Base-by-base conservation (phyloP, 1,139 yeast genomes). In the Geotrichum reessii region DNA sequence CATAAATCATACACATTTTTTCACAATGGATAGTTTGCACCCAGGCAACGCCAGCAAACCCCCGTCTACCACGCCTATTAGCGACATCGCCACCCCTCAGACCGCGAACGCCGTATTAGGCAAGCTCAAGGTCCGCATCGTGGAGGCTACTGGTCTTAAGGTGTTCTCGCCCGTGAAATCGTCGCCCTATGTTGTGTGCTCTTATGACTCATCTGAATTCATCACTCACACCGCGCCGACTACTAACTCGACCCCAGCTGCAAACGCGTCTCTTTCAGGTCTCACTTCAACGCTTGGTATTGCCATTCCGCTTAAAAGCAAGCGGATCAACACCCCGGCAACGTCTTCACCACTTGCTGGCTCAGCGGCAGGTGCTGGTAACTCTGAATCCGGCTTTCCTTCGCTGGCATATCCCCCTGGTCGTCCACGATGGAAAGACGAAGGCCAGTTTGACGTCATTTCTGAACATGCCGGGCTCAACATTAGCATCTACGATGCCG, bases 131-230 rank as follows among this genome's bases (percentile, higher is more conserved):
- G 91, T 93, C 53, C 82, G 83, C 53, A 90, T 93, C 64, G 77
- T 87, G 47, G 93, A 89, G 71, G 97, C 97, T 2, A 81, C 79
- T 61, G 85, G 83, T 64, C 77, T 91, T 62, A 75, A 79, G 51
- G 81, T 85, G 31, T 76, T 77, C 57, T 74, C 82, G 2, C 76
- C 80, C 12, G 17, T 24, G 4, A 72, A 72, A 63, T 80, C 90
- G 8, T 86, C 83, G 66, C 97, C 97, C 2, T 92, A 92, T 71
- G 97, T 89, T 25, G 97, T 92, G 40, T 89, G 96, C 72, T 88
- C 96, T 1, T 92, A 88, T 74, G 97, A 91, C 70, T 86, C 95
- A 63, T 86, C 96, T 1, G 98, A 92, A 74, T 88, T 86, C 65
- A 91, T 92, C 62, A 85, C 96, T 28, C 84, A 84, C 63, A 92